These are phyloP conservation scores for Sugiyamaella floridensis DNA, from an alignment of 805 yeast species.

Conservation along the genomic window DNA sequence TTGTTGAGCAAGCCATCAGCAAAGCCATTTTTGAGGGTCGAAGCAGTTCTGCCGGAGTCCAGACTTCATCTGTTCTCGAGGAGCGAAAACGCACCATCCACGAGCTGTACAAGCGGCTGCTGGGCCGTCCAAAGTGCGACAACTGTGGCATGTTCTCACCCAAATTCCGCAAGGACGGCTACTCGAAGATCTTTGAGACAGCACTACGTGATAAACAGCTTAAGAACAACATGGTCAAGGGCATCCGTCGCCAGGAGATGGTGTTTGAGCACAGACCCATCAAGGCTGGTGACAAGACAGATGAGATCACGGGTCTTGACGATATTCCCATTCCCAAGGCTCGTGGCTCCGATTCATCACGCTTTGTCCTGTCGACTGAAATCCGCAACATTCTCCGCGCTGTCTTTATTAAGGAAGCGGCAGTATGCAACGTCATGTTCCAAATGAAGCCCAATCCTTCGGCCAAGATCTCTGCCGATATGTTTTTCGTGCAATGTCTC, in stretches of 20 bases:
- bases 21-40: conserved; percentile 72
- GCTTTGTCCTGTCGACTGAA: conserved; percentile 83
- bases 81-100: conserved; percentile 68
- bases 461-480: conserved; percentile 53
- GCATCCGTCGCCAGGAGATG: conserved; percentile 67
- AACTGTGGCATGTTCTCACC: conserved; percentile 97
- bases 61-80: conserved; percentile 79
- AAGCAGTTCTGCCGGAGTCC: conserved; percentile 57
- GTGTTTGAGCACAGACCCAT: conserved; percentile 35
- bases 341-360: conserved; percentile 59
- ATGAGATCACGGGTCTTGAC: conserved; percentile 24
- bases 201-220: conserved; percentile 76
- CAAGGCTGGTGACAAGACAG: conserved; percentile 19
- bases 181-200: conserved; percentile 83
- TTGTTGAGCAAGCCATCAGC: conserved; percentile 63
- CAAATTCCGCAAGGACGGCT: conserved; percentile 89
- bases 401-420: conserved; percentile 69
- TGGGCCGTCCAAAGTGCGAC: conserved; percentile 82
- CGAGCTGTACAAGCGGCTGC: conserved; percentile 65
- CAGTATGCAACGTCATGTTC: conserved; percentile 64
- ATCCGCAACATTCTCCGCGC: conserved; percentile 69
- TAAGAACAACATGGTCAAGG: conserved; percentile 71
- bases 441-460: conserved; percentile 64
- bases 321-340: conserved; percentile 38
- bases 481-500: conserved; percentile 81